Evolutionary conservation across 2,329 filamentous ascomycete genomes (phyloP), one percentile per base, ranked within the genome.

Genomic region (Xylaria hypoxylon): DNA sequence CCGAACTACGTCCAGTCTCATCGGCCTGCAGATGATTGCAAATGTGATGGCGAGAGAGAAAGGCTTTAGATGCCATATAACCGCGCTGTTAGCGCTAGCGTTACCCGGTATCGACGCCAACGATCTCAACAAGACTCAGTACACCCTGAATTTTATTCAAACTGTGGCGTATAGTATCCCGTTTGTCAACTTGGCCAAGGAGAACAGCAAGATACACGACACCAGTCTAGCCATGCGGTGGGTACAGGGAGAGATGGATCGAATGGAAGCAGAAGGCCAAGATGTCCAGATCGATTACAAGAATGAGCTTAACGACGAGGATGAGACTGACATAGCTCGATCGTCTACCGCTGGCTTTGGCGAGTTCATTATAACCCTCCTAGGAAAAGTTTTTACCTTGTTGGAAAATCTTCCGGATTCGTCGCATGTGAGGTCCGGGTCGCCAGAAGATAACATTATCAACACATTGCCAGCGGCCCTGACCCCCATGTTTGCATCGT

Each of bases 61-160:
- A 79, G 96, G 96, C n/a, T 97, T 96, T 77, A 88, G 96, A 67
- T 98, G 96, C 76, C 96, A 99, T 77, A 90, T 99, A 69, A 99
- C 96, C 1, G 95, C 95, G 0, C 83, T 99, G 40, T 83, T 99
- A n/a, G 96, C 95, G 5, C 85, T 99, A 66, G 93, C 95, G 4
- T 83, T 99, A 35, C 96, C 96, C 0, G 96, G 96, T 24, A 97
- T 99, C 65, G 96, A 99, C 80, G 94, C 96, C 70, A 99, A 99
- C 77, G 96, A 99, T 79, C 83, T 99, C 28, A 94, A 96, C 77
- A 99, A 99, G 84, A 98, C 96, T 0, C 87, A 97, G 73, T 93
- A 97, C 79, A 96, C 96, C 0, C 84, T 99, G 64, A 93, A 94
- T 71, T 97, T 97, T 77, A 96, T 99, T 64, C 95, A 98, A 79